Evolutionary conservation across 805 yeast genomes (phyloP), one percentile per base, ranked within the genome.

Genomic region (Lachancea kluyveri): DNA sequence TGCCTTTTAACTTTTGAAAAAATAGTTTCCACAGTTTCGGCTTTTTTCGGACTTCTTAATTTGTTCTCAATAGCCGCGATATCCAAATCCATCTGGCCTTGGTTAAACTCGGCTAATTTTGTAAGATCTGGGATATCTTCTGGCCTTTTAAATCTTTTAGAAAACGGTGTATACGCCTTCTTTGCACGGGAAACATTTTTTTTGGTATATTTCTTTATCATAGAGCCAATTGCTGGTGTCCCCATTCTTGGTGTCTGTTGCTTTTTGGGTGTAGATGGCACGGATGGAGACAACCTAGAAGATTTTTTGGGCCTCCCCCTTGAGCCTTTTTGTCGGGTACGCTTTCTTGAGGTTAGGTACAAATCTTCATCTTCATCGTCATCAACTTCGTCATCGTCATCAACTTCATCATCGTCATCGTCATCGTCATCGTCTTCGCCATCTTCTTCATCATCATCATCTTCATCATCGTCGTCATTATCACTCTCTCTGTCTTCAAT

Each of bases 41-140:
- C 51, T 18, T 57, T 52, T 28, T 60, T 54, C 21, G 64, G 65
- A 1, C 73, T 68, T 25, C 59, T 58, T 10, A 62, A 25, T 34
- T 42, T 48, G 17, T 46, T 41, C 34, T 54, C 56, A 17, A 54
- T 28, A 8, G 46, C 46, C 5, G 49, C 45, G 9, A 46, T 39
- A 12, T 48, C 44, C 20, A 41, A n/a, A 26, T 45, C 46, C 12
- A 39, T 36, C 22, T 35, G 36, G 8, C 33, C 30, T 30, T 45
- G 45, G 27, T 57, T 46, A 25, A 55, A 52, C 20, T 47, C 53
- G 5, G 50, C 47, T 4, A 47, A 30, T 20, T 57, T 42, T 29
- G 46, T 54, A 14, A 47, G 36, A 42, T 49, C 55, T 5, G 60
- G 60, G 6, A 54, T 52, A 28, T 42, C 55, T 21, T 46, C 40